Evolutionary conservation across 2,329 filamentous ascomycete genomes (phyloP), one percentile per base, ranked within the genome.

Genomic region (Nemania bipapillata): DNA sequence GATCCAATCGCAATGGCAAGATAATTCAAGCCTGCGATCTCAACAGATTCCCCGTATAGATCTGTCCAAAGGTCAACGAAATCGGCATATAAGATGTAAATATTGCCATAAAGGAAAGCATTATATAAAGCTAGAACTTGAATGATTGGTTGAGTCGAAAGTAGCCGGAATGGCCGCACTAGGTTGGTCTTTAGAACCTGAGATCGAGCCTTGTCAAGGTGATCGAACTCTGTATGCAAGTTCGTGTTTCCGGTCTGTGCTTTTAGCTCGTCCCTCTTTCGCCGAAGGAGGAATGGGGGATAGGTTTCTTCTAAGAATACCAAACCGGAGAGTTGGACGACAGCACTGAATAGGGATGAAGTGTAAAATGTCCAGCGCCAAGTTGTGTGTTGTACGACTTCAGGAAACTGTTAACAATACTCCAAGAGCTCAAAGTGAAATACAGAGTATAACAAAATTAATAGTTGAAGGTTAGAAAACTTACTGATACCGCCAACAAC

Each of bases 341-440:
- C 66, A 1, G 83, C 90, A 65, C 89, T 87, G 9, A 81, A 80
- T 65, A 92, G 90, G 0, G 88, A 87, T 0, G 89, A 91, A 0
- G 87, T 83, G 80, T 86, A 92, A 80, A 93, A 93, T 7, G 88
- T 86, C 91, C 91, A 93, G 45, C 90, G 85, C 91, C 91, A 93
- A 0, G 85, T 88, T 7, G 86, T 88, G 76, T 86, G 82, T 73
- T 91, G 79, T 1, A 88, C 83, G 53, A 92, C n/a, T n/a, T n/a
- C n/a, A n/a, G n/a, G n/a, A n/a, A n/a, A n/a, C n/a, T n/a, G n/a
- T n/a, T n/a, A n/a, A n/a, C n/a, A n/a, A n/a, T n/a, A n/a, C n/a
- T n/a, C n/a, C n/a, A n/a, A n/a, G n/a, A n/a, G n/a, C n/a, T n/a
- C n/a, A n/a, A n/a, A n/a, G n/a, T n/a, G n/a, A n/a, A n/a, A n/a